Evolutionary conservation across 2,329 filamentous ascomycete species (phyloP), one percentile per base, ranked within the genome.

Genomic region (Onygena corvina): DNA sequence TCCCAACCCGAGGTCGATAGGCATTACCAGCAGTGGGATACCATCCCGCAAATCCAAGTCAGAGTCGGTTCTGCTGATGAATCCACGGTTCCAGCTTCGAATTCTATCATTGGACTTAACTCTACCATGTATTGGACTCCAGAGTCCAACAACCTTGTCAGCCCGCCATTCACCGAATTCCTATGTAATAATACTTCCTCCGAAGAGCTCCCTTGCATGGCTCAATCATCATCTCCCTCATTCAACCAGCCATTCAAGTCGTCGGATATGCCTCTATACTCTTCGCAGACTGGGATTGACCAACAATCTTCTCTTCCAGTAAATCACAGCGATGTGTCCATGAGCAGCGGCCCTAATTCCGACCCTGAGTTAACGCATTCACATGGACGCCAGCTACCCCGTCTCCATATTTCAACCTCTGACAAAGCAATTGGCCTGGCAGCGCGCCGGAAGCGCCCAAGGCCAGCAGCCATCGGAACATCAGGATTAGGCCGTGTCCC

Each of bases 391-490:
- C 42, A 29, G 23, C 59, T 11, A 67, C 64, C 64, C 63, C 63
- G 49, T 60, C 62, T 40, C 53, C 42, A 46, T 21, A 46, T 46
- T 63, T 40, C 36, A 23, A 40, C 36, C 1, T 40, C 36, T 27
- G 63, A 66, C 35, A 69, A 68, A 50, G 64, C 69, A 53, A 59
- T 71, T 42, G 69, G 72, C 51, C 61, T 72, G 53, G 70, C 70
- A 27, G 68, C 68, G 4, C 63, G 70, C 42, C 63, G 70, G 50
- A 72, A 71, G 55, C 63, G 68, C 30, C 70, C 70, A 11, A 60
- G 70, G 46, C 70, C 70, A 29, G 68, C 70, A 48, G 67, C 69
- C 44, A 67, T 72, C 53, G 69, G 68, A 27, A 71, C 68, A 11
- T 60, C 31, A 16, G 48, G 45, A 8, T 45, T 48, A 34, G 48